Conservation (phyloP, 495 filamentous ascomycete species). For the Staphylotrichum longicolle region DNA sequence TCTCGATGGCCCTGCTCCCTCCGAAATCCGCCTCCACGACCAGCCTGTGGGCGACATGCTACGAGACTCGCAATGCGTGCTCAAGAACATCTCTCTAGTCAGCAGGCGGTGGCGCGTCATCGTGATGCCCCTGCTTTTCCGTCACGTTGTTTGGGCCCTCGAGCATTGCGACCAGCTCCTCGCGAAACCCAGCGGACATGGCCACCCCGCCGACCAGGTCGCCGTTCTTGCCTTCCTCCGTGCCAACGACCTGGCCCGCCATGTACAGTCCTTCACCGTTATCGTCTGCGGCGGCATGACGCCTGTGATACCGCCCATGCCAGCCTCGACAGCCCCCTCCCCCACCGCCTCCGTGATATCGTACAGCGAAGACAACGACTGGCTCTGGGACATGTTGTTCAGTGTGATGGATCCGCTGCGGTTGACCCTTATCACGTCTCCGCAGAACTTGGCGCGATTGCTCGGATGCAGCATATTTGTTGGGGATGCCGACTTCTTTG, state of each 20-base stretch:
- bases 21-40: constrained; percentile 37
- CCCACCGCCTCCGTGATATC: neutral
- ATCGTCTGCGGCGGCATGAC: constrained; percentile 21
- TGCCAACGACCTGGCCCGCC: constrained; percentile 30
- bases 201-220: constrained; percentile 20
- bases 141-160: constrained; percentile 40
- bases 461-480: constrained; percentile 40
- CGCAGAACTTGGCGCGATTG: constrained; percentile 40
- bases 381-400: constrained; percentile 49
- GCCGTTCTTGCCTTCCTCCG: constrained; percentile 37
- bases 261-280: constrained; percentile 38
- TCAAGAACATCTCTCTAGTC: constrained; percentile 45
- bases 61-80: constrained; percentile 19
- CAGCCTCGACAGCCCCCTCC: no score
- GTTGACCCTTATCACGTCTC: constrained; percentile 44
- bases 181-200: constrained; percentile 18
- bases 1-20: constrained; percentile 38
- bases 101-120: constrained; percentile 42
- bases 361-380: constrained; percentile 28
- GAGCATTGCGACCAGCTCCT: constrained; percentile 20
- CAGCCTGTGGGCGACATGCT: constrained; percentile 38
- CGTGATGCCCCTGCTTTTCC: constrained; percentile 42
- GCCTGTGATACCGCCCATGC: neutral
- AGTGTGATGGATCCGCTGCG: constrained; percentile 40
- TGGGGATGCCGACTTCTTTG: constrained; percentile 41